Base-by-base conservation (phyloP, 768 basidiomycete species). In the Tricholoma furcatifolium region DNA sequence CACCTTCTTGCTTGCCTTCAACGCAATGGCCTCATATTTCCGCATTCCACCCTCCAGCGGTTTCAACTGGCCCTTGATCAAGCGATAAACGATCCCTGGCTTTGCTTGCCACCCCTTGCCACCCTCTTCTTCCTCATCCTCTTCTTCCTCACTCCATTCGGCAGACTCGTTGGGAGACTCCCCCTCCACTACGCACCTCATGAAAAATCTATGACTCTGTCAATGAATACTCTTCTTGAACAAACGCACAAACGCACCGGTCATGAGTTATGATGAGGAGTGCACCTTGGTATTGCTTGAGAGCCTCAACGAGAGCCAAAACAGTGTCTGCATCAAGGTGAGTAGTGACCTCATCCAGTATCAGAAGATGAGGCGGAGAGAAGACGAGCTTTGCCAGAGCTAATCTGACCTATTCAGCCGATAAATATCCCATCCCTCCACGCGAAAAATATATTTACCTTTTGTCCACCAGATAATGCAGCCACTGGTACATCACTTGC, bases 221-320 rank as follows among this genome's bases (percentile, higher is more conserved):
- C 15, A 47, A 32, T 12, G 23, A 12, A 30, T 23, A n/a, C 14
- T 2, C n/a, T 20, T 12, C 20, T 2, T 9, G 34, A 2, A 7
- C 15, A 18, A n/a, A 24, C 9, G 11, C 27, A 10, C 1, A 1
- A 6, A 47, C 50, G 34, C 48, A 57, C 59, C 63, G 47, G 45
- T 88, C 87, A 60, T 88, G 87, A 41, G 82, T 85, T 44, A 87
- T 78, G n/a, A 87, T 69, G 9, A 86, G 67, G 27, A 87, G 61
- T 1, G 78, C 83, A 1, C 87, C 85, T 23, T 65, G 67, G 58
- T 75, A 88, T 12, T 62, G 65, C 43, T 72, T 71, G 38, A 88
- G 68, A 7, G 81, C 77, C 18, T 70, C 67, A 0, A 80, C 78
- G 2, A 88, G 67, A 0, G 80, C 81, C 53, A 75, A 66, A 30